Evolutionary conservation across 306 rosid species (phyloP), one percentile per base, ranked within the genome.

Genomic region (Corylus avellana): DNA sequence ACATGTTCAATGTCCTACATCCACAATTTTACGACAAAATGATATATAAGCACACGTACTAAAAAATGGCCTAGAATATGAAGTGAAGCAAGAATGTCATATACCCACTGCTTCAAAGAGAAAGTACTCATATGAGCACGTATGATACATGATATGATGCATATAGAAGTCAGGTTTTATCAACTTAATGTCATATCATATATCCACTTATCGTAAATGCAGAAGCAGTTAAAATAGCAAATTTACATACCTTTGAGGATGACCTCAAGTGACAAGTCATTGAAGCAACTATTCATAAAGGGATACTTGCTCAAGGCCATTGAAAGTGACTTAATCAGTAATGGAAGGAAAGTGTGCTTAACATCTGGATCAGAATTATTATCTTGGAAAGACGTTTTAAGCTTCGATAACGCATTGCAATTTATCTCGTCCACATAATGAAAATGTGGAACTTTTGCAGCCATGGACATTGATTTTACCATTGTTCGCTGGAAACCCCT

Each of bases 371-470:
- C 90, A 25, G 93, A 86, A 75, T 89, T 90, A 73, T 85, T 86
- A 70, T 78, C 85, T 89, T 93, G 96, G 80, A 95, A 90, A 74
- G 93, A 88, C 22, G 87, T 76, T 89, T 95, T 95, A 72, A 95
- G 93, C 80, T 93, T 79, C 82, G 84, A 86, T 32, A 95, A 87
- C 54, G 90, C 92, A 79, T 93, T 77, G 39, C 99, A 95, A 51
- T 84, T 89, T 75, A 95, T 91, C 83, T 91, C 99, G 44, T 95
- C 99, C 74, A 91, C 98, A 70, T 85, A 95, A 80, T 95, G 92
- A 78, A 95, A 95, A 84, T 95, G 98, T 46, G 94, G 99, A 80
- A 95, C 98, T 87, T 89, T 89, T 68, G 97, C 97, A 75, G 99
- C 92, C 77, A 89, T 62, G 75, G 93, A 80, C 99, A 95, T 93